Evolutionary conservation across 805 yeast species (phyloP).

Genomic region (Nakazawaea sp.): DNA sequence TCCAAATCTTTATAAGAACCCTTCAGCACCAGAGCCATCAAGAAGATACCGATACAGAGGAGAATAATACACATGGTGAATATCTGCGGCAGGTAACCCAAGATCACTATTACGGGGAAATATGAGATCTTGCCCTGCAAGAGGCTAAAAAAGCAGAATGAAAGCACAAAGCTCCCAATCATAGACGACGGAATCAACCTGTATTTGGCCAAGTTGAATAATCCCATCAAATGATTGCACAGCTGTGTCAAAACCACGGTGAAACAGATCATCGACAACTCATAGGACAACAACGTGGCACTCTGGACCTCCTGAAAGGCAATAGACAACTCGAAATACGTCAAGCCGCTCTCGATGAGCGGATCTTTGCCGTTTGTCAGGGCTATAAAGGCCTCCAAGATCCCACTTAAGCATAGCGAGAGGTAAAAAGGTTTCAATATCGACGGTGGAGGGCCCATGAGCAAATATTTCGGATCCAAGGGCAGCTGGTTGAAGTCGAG

Average conservation of each 20-base stretch:
- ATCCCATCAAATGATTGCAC: slow-evolving; percentile 55
- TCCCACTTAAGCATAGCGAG: slow-evolving; percentile 53
- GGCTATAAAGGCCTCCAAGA: slow-evolving; percentile 59
- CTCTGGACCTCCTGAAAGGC: slow-evolving; percentile 69
- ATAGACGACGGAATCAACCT: slow-evolving; percentile 59
- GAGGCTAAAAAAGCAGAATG: slow-evolving; percentile 36
- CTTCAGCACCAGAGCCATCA: slow-evolving; percentile 54
- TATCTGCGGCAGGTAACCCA: slow-evolving; percentile 65
- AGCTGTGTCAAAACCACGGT: slow-evolving; percentile 55
- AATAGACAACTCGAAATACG: slow-evolving; percentile 68
- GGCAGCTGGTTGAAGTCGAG: slow-evolving; percentile 6
- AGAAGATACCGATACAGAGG: slow-evolving; percentile 47
- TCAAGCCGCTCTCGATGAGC: slow-evolving; percentile 58
- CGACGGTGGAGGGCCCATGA: slow-evolving; percentile 38
- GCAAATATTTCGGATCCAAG: slow-evolving; percentile 16
- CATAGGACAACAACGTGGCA: slow-evolving; percentile 43
- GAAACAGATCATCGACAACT: slow-evolving; percentile 41
- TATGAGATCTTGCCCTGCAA: slow-evolving; percentile 32
- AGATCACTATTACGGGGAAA: slow-evolving; percentile 48
- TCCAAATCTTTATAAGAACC: slow-evolving; percentile 28
- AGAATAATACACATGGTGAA: slow-evolving; percentile 41
- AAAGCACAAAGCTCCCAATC: slow-evolving; percentile 46
- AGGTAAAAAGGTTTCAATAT: slow-evolving; percentile 54
- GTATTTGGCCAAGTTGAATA: slow-evolving; percentile 43
- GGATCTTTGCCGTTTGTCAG: slow-evolving; percentile 51